Percentiles rank a stretch among this genome's conserved stretches.
Evolutionary conservation across 2,329 filamentous ascomycete species (phyloP).

Genomic region (Falciphora oryzae): DNA sequence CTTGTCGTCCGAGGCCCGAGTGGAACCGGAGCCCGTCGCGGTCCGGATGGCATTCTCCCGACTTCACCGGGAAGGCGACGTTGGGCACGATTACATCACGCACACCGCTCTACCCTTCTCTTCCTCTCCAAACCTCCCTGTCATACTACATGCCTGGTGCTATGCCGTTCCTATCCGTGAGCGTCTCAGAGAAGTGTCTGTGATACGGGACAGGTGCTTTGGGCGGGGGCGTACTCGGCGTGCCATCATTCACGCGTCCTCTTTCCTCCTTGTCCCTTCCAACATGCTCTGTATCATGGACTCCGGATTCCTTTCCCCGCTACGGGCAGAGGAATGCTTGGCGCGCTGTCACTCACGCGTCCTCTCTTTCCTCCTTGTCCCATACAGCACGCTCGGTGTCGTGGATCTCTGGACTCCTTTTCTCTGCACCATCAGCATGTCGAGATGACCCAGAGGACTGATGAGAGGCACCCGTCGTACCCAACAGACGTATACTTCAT

Average conservation of each 20-base stretch:
- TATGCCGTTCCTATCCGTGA: no score
- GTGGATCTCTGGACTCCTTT: no score
- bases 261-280: no score
- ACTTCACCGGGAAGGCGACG: neutral
- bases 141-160: neutral
- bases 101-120: neutral
- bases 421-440: no score
- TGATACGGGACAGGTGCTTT: neutral
- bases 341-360: neutral
- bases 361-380: no score
- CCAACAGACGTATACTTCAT: no score
- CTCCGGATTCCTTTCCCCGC: no score
- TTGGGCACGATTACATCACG: neutral
- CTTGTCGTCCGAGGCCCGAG: neutral
- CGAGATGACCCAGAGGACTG: no score
- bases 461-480: no score
- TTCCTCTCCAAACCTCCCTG: neutral
- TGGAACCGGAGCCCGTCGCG: neutral
- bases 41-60: neutral
- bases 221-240: no score
- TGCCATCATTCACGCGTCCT: neutral
- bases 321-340: neutral
- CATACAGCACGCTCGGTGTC: no score
- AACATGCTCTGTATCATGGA: neutral
- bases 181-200: no score